Conservation (phyloP, 148 eudicot genomes). For the Chenopodium quinoa region DNA sequence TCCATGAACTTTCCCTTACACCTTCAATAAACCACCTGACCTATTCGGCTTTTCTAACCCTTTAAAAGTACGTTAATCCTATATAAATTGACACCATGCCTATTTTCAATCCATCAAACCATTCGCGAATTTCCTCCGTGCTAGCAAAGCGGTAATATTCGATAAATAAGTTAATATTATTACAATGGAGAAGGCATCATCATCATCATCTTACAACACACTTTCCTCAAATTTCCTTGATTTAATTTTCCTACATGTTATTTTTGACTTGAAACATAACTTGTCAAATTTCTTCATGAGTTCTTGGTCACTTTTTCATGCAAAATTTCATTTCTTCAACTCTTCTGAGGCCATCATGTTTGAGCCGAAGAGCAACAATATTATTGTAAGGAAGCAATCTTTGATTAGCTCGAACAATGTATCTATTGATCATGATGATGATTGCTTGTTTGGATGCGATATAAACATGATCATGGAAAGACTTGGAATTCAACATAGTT, state of each 20-base stretch:
- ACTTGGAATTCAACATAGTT: conserved; percentile 36
- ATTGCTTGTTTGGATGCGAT: conserved; percentile 32
- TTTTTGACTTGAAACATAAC: background rate
- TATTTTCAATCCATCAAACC: too few relatives aligned
- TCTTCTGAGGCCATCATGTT: background rate
- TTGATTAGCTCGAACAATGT: background rate
- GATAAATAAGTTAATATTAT: too few relatives aligned
- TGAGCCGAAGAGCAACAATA: background rate
- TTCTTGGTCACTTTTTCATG: background rate
- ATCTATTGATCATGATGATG: conserved; percentile 15
- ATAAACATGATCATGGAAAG: conserved; percentile 41
- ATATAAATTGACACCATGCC: too few relatives aligned
- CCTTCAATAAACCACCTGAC: background rate
- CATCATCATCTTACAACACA: conserved; percentile 1
- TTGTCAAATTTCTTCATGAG: conserved; percentile 8
- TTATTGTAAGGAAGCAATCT: background rate
- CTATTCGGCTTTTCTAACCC: background rate
- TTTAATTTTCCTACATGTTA: conserved; percentile 10
- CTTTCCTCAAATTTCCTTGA: conserved; percentile 11
- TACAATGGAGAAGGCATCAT: conserved; percentile 15
- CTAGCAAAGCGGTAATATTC: too few relatives aligned
- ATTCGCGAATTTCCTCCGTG: too few relatives aligned
- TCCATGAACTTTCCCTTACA: conserved; percentile 13
- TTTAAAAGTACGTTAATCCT: background rate
- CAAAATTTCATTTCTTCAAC: background rate